A percentile compares a stretch with the other conserved stretches of the same genome.
Conservation (phyloP, 768 basidiomycete species). For the Dacryopinax primogenitus region DNA sequence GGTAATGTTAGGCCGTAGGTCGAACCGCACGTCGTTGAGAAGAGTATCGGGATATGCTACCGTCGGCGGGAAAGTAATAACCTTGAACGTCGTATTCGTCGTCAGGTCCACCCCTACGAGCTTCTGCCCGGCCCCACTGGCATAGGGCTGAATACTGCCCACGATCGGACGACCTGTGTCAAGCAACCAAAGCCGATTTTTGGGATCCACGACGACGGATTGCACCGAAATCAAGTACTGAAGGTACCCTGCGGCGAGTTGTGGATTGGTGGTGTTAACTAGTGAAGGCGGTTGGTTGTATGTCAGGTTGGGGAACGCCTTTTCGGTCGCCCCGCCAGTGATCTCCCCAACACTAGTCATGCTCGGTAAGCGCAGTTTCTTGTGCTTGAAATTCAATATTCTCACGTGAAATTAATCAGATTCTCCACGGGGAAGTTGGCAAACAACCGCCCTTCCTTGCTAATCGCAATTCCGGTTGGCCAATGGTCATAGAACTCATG, state of each 20-base stretch:
- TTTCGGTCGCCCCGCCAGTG: neutral
- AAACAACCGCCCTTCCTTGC: neutral
- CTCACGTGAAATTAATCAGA: neutral
- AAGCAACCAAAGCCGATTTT: slow-evolving; percentile 21
- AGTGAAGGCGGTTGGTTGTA: slow-evolving; percentile 20
- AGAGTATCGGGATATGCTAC: slow-evolving; percentile 20
- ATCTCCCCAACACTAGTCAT: neutral
- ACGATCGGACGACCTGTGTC: slow-evolving; percentile 21
- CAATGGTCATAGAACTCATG: slow-evolving; percentile 7
- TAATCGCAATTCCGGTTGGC: neutral
- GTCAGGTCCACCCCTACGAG: slow-evolving; percentile 19
- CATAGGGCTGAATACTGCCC: slow-evolving; percentile 16
- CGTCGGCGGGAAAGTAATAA: slow-evolving; percentile 17
- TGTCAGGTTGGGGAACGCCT: slow-evolving; percentile 16
- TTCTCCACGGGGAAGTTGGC: neutral
- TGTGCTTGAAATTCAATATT: neutral
- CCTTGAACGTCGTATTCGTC: slow-evolving; percentile 12
- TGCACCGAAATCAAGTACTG: slow-evolving; percentile 20
- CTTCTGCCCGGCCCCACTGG: slow-evolving; percentile 18
- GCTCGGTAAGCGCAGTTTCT: neutral
- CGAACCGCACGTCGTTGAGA: slow-evolving; percentile 20
- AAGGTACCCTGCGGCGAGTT: slow-evolving; percentile 15
- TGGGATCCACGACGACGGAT: slow-evolving; percentile 20
- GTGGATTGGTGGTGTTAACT: slow-evolving; percentile 17
- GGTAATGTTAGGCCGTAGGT: slow-evolving; percentile 18